phyloP scores from a whole-genome alignment of 2,329 filamentous ascomycete species.

The Sporothrix pseudoabietina region DNA sequence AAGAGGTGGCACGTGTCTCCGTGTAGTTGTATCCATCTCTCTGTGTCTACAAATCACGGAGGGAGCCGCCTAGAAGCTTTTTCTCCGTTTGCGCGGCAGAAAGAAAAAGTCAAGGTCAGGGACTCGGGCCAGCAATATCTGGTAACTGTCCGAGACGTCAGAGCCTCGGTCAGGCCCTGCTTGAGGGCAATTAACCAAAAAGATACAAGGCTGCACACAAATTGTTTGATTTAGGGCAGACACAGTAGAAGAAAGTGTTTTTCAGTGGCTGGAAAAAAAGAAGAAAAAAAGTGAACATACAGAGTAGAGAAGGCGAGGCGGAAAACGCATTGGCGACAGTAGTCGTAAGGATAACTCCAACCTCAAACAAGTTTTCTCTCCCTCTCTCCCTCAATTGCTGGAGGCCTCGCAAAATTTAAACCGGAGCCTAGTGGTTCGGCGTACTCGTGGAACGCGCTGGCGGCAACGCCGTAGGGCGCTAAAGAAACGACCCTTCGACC shows the following conservation, averaged over 20 bases:
- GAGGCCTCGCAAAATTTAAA: constrained; percentile 23
- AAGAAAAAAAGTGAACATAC: too few species aligned
- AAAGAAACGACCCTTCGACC: background rate
- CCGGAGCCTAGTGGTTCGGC: background rate
- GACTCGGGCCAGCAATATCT: background rate
- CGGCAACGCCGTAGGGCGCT: constrained; percentile 13
- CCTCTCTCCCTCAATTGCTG: background rate
- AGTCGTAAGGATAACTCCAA: background rate
- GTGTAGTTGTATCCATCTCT: background rate
- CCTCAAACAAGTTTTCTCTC: background rate
- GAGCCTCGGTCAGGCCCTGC: constrained; percentile 2
- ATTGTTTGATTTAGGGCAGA: background rate
- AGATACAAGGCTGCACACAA: background rate
- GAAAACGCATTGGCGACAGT: background rate
- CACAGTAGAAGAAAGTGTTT: background rate
- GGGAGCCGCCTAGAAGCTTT: background rate
- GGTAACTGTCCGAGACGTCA: background rate
- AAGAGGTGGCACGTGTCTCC: background rate
- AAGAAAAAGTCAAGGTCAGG: background rate
- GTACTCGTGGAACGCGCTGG: background rate
- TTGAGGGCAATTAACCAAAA: background rate
- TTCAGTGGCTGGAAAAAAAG: too few species aligned
- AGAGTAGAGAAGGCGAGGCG: background rate
- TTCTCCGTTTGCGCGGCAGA: background rate
- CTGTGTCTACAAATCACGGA: background rate